phyloP scores from a whole-genome alignment of 2,329 filamentous ascomycete species.

The Ophiocordyceps camponoti-saundersi region DNA sequence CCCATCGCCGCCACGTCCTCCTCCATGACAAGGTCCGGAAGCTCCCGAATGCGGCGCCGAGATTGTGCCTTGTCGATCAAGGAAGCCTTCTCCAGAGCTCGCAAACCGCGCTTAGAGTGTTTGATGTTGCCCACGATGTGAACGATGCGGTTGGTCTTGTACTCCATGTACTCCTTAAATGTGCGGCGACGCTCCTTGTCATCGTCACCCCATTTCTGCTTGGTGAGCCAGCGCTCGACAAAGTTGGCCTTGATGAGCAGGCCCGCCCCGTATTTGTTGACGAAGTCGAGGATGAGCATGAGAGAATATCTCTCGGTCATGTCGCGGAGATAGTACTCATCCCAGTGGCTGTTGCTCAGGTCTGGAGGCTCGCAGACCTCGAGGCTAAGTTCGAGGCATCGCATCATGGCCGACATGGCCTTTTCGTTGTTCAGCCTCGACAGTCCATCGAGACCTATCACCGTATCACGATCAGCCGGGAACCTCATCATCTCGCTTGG shows the following conservation, averaged over 20 bases:
- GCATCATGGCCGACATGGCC: conserved; percentile 40
- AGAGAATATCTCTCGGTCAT: conserved; percentile 43
- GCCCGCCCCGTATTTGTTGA: conserved; percentile 39
- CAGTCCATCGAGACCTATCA: conserved; percentile 19
- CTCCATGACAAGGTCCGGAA: conserved; percentile 17
- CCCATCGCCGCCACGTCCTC: conserved; percentile 11
- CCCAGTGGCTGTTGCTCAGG: conserved; percentile 38
- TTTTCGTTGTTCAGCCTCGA: conserved; percentile 30
- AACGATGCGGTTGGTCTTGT: conserved; percentile 32
- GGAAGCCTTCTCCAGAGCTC: conserved; percentile 31
- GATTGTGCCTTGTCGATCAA: conserved; percentile 21
- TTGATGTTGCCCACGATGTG: conserved; percentile 33
- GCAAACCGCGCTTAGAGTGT: conserved; percentile 31
- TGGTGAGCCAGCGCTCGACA: conserved; percentile 56
- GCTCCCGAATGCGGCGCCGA: conserved; percentile 10
- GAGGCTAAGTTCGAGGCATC: conserved; percentile 39
- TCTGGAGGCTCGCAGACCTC: conserved; percentile 30
- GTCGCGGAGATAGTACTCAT: conserved; percentile 46
- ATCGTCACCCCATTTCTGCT: conserved; percentile 49
- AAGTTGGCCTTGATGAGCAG: conserved; percentile 46
- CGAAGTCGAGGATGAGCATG: conserved; percentile 37
- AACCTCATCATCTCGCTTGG: neutral
- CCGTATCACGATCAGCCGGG: conserved; percentile 6
- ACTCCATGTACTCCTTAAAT: conserved; percentile 32
- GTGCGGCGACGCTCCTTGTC: conserved; percentile 34